These are phyloP conservation scores for Harringtonia lauricola DNA, from an alignment of 2,329 filamentous ascomycete genomes.

Conservation along the genomic window DNA sequence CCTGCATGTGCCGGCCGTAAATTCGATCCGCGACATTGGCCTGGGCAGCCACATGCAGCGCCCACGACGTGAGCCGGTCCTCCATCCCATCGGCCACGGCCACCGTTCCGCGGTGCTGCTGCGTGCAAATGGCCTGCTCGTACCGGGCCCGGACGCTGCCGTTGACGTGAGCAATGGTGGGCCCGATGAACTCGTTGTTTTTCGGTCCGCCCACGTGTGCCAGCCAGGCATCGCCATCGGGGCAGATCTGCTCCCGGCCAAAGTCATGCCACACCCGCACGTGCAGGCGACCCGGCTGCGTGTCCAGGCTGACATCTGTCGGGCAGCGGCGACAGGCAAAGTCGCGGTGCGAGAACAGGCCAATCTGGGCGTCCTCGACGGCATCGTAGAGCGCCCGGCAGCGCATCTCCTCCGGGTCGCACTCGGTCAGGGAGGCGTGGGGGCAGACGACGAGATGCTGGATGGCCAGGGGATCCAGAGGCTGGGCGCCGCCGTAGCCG, in stretches of 20 bases:
- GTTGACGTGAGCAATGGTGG: not conserved
- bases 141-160: not conserved
- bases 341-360: not conserved
- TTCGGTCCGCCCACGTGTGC: not conserved
- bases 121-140: not conserved
- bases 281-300: not conserved
- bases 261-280: slow-evolving; percentile 2
- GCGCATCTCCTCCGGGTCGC: not conserved
- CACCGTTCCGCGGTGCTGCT: not conserved
- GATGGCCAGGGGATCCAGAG: not conserved
- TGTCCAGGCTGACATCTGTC: slow-evolving; percentile 1
- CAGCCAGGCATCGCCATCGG: not conserved
- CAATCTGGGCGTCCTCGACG: not conserved
- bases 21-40: not conserved
- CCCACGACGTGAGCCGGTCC: not conserved
- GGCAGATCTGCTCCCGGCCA: not conserved
- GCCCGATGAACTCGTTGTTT: slow-evolving; percentile 3
- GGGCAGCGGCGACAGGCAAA: slow-evolving; percentile 3
- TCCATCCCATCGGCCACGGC: not conserved
- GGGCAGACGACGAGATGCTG: slow-evolving; percentile 1
- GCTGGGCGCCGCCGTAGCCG: not conserved
- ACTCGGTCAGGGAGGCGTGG: not conserved
- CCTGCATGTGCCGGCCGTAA: not conserved
- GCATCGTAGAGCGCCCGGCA: not conserved
- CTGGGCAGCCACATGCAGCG: not conserved